phyloP scores from a whole-genome alignment of 2,329 filamentous ascomycete genomes.

The Tolypocladium ovalisporum region DNA sequence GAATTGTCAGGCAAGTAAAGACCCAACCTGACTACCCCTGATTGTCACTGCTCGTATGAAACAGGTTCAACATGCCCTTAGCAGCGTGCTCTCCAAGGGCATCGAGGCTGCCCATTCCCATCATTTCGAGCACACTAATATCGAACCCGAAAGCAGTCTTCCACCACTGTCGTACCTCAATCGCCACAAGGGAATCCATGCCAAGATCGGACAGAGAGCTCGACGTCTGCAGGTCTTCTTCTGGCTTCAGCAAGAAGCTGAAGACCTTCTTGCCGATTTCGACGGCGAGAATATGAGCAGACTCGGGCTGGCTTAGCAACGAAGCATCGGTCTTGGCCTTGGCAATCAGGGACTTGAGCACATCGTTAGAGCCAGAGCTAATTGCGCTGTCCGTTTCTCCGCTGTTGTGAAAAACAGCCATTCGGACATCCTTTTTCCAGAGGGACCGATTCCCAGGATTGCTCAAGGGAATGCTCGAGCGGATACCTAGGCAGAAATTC shows the following conservation, averaged over 20 bases:
- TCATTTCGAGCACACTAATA: slow-evolving; percentile 10
- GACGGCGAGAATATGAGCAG: background rate
- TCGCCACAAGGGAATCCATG: slow-evolving; percentile 11
- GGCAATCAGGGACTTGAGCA: background rate
- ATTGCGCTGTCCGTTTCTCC: background rate
- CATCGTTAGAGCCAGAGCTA: background rate
- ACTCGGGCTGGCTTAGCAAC: background rate
- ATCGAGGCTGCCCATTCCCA: slow-evolving; percentile 7
- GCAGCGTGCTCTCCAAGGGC: slow-evolving; percentile 5
- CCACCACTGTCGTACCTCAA: slow-evolving; percentile 13
- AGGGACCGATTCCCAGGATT: background rate
- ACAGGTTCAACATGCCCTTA: background rate
- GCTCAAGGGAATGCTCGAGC: background rate
- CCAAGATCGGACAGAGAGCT: slow-evolving; percentile 7
- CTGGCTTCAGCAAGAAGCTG: slow-evolving; percentile 6
- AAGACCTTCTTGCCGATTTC: slow-evolving; percentile 9
- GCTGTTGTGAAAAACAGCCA: background rate
- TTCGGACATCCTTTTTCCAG: background rate
- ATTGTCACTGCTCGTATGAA: background rate
- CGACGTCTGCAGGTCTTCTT: slow-evolving; percentile 2
- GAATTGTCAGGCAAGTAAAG: no score
- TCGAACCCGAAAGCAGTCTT: slow-evolving; percentile 9
- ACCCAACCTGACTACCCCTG: background rate
- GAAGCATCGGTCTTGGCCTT: background rate
- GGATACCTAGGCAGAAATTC: background rate